Base-by-base conservation (phyloP, 2,329 filamentous ascomycete genomes). In the Venturia aucupariae region DNA sequence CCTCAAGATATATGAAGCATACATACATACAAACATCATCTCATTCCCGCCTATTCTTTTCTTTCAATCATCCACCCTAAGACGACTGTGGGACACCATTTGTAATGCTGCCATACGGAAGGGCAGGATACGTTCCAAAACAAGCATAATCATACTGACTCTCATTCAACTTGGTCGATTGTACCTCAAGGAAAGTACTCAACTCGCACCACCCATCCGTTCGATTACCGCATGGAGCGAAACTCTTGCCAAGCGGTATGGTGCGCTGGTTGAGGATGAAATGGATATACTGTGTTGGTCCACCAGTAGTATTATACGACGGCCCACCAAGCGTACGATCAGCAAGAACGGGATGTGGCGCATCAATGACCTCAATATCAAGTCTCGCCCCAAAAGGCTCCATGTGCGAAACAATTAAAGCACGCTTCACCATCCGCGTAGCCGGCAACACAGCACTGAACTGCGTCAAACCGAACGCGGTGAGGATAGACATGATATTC, bases 121-220 rank as follows among this genome's bases (percentile, higher is more conserved):
- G 75, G 17, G 73, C 69, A 5, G 76, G 72, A 67, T 82, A 84
- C 3, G 87, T 78, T 2, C 78, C 88, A 72, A 84, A 86, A 71
- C 89, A 92, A 44, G 86, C 82, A 70, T 84, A 81, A 19, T 89
- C 82, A 70, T 83, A 91, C 69, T 83, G 74, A 3, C 87, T 86
- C 67, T 80, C 75, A 22, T 77, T 79, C 42, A 84, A 73, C 79
- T 86, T 86, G 66, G 76, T 77, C 66, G 84, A 79, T 75, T 88
- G 85, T 5, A 86, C 78, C 66, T 82, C 73, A 54, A 92, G 70
- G 70, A 92, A 91, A 0, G 86, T 86, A 3, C 81, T 80, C 60
- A 92, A 73, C 71, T 91, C 88, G 71, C 89, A 92, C 88, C 89
- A 92, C 0, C 89, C 89, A 72, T 92, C 89, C 54, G 86, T 82